Evolutionary conservation across 2,329 filamentous ascomycete species (phyloP).

Genomic region (Penicillium palitans): DNA sequence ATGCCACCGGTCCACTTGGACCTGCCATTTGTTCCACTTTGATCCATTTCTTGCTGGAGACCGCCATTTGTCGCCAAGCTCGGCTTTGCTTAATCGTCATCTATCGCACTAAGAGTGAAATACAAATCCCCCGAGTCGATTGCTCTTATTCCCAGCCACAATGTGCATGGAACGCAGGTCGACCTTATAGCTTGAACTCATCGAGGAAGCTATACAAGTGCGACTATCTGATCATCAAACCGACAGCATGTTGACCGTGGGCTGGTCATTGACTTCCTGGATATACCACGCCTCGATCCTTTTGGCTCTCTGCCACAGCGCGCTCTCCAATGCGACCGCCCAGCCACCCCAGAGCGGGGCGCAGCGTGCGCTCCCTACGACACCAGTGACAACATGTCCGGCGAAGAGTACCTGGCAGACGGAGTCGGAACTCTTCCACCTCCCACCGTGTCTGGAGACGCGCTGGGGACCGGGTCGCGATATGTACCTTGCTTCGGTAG

Average conservation of each 20-base stretch:
- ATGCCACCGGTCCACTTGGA: conserved; percentile 26
- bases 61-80: conserved; percentile 8
- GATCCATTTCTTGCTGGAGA: conserved; percentile 7
- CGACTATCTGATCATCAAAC: not conserved
- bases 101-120: not conserved
- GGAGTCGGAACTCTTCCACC: conserved; percentile 19
- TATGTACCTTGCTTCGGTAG: not conserved
- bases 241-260: conserved; percentile 17
- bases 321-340: conserved; percentile 4
- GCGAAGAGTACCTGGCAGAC: conserved; percentile 16
- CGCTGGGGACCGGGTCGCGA: conserved; percentile 10
- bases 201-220: conserved; percentile 6
- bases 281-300: conserved; percentile 11
- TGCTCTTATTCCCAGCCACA: conserved; percentile 12
- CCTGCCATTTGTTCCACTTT: conserved; percentile 4
- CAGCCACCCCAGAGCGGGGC: conserved; percentile 1
- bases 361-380: not conserved
- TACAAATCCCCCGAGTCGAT: conserved; percentile 5
- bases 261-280: conserved; percentile 13
- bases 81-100: not conserved
- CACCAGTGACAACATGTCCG: conserved; percentile 13
- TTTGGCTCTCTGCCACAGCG: conserved; percentile 4
- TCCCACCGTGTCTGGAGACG: conserved; percentile 19
- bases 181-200: conserved; percentile 7
- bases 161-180: conserved; percentile 16